A percentile compares a stretch with the other conserved stretches of the same genome.
These are phyloP conservation scores for Euphrasia arctica DNA, from an alignment of 305 asterid genomes.

Conservation along the genomic window DNA sequence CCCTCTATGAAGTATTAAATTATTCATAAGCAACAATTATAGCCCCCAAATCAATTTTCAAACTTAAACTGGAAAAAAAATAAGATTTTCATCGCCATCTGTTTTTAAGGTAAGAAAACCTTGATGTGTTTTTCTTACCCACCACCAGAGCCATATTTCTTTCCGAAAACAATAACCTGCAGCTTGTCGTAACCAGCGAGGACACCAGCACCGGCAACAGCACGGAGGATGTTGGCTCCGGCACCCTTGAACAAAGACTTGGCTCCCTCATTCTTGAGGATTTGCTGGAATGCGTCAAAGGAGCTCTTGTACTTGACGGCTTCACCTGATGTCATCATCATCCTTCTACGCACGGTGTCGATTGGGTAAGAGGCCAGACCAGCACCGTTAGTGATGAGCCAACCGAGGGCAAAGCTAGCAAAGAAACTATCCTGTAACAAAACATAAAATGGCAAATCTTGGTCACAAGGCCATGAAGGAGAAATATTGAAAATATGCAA, in stretches of 20 bases:
- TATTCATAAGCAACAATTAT: conserved; percentile 19
- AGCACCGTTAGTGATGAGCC: conserved; percentile 93
- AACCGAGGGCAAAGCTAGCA: conserved; percentile 91
- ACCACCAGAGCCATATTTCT: conserved; percentile 90
- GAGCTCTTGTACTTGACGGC: conserved; percentile 98
- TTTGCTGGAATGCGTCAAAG: conserved; percentile 72
- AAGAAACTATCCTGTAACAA: conserved; percentile 87
- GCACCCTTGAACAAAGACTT: conserved; percentile 92
- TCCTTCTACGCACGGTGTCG: conserved; percentile 91
- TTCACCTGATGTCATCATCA: conserved; percentile 99
- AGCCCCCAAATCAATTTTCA: conserved; percentile 26
- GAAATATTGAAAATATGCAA: not conserved
- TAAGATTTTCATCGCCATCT: conserved; percentile 66
- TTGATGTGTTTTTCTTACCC: conserved; percentile 32
- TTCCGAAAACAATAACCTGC: conserved; percentile 73
- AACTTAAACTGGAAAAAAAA: conserved; percentile 23
- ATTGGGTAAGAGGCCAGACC: conserved; percentile 95
- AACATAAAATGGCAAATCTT: not conserved
- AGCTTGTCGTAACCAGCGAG: conserved; percentile 91
- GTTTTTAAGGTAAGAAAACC: conserved; percentile 16
- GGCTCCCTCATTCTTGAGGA: conserved; percentile 81
- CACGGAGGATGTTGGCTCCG: conserved; percentile 89
- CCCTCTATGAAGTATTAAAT: conserved; percentile 12
- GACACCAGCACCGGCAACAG: conserved; percentile 93
- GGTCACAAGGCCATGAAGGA: not conserved